A percentile compares a stretch with the other conserved stretches of the same genome.
Evolutionary conservation across 495 filamentous ascomycete genomes (phyloP).

Genomic region (Trichoderma asperelloides): DNA sequence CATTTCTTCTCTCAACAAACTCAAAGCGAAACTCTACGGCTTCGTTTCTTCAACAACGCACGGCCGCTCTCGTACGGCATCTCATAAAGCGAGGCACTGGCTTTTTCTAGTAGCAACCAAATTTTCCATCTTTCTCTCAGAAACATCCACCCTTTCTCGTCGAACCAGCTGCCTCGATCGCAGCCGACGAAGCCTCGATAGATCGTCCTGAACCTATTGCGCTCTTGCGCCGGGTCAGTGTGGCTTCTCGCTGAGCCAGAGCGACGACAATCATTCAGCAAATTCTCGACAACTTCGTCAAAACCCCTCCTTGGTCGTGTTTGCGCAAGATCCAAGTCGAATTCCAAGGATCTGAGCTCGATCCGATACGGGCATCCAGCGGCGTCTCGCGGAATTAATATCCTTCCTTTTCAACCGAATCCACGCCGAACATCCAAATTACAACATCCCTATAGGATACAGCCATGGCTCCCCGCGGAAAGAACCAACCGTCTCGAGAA

Average conservation of each 20-base stretch:
- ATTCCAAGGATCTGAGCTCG: not conserved
- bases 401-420: not conserved
- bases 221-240: too few species aligned
- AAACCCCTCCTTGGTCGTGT: not conserved
- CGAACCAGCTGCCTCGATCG: not conserved
- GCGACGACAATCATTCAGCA: not conserved
- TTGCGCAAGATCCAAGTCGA: not conserved
- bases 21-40: not conserved
- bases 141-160: not conserved
- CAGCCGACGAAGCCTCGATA: not conserved
- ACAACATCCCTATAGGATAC: too few species aligned
- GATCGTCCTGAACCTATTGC: not conserved
- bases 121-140: not conserved
- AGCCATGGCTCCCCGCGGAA: not conserved
- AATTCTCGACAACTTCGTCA: not conserved
- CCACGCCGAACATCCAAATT: not conserved
- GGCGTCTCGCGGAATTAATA: not conserved
- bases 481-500: constrained; percentile 9
- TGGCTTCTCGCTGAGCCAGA: too few species aligned
- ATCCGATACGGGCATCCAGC: not conserved
- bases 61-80: not conserved
- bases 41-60: not conserved
- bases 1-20: not conserved
- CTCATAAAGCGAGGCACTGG: not conserved
- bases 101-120: not conserved